Conservation (phyloP, 139 green algal genomes). For the Nannochloris sp. region DNA sequence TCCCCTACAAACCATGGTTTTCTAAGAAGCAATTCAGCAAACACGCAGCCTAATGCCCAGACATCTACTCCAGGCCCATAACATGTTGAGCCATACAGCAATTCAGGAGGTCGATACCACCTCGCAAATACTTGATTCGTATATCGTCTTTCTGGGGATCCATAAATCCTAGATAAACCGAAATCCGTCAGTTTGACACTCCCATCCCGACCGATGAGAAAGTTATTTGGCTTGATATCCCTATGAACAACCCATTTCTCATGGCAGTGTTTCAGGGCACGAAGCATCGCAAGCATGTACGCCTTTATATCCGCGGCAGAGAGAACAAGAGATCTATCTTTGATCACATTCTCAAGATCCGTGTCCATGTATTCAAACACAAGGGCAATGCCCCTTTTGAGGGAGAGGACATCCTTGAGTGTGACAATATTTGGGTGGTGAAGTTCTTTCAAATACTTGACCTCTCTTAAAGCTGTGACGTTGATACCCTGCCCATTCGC, state of each 20-base stretch:
- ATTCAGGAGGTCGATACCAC: conserved; percentile 85
- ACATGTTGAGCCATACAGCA: conserved; percentile 67
- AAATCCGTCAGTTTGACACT: conserved; percentile 85
- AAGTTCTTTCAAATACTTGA: conserved; percentile 83
- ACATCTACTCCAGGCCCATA: conserved; percentile 77
- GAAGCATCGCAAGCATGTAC: conserved; percentile 74
- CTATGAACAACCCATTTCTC: conserved; percentile 70
- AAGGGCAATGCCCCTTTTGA: conserved; percentile 48
- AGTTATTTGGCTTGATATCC: conserved; percentile 90
- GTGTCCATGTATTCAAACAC: conserved; percentile 76
- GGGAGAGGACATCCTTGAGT: conserved; percentile 69
- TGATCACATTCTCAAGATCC: conserved; percentile 78
- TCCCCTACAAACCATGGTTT: conserved; percentile 68
- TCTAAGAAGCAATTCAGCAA: conserved; percentile 70
- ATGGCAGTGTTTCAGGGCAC: conserved; percentile 60
- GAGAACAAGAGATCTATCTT: conserved; percentile 61
- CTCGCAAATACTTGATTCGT: conserved; percentile 82
- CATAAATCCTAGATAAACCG: conserved; percentile 67
- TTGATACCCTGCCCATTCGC: conserved; percentile 58
- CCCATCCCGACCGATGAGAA: conserved; percentile 51
- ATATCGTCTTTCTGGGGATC: conserved; percentile 50
- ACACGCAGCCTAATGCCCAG: conserved; percentile 81
- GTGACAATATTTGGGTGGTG: conserved; percentile 58
- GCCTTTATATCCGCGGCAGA: conserved; percentile 67
- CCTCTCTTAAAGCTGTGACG: conserved; percentile 79